Percentiles rank a stretch among this genome's conserved stretches.
Conservation (phyloP, 2,329 filamentous ascomycete genomes). For the Aspergillus felis region DNA sequence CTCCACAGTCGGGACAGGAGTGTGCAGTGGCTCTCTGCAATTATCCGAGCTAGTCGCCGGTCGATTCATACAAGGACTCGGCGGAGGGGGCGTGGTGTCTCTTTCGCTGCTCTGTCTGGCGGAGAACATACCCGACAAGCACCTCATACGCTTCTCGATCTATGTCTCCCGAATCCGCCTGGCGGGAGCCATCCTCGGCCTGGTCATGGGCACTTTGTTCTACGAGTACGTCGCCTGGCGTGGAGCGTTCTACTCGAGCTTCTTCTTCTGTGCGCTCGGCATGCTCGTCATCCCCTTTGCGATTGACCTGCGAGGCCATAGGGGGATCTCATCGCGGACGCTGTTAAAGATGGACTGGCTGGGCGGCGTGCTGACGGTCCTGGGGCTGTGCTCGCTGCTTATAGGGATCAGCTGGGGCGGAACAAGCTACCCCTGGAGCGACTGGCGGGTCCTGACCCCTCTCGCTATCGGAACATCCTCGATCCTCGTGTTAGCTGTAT, state of each 20-base stretch:
- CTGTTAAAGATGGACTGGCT: conserved; percentile 39
- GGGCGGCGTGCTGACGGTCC: conserved; percentile 38
- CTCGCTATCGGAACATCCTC: conserved; percentile 32
- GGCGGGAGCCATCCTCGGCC: conserved; percentile 27
- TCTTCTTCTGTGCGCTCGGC: conserved; percentile 27
- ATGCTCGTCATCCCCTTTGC: conserved; percentile 29
- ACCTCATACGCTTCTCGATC: conserved; percentile 30
- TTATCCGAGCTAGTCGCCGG: conserved; percentile 41
- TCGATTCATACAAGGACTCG: conserved; percentile 44
- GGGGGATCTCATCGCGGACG: conserved; percentile 18
- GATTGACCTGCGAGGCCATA: conserved; percentile 24
- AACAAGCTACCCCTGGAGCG: conserved; percentile 35
- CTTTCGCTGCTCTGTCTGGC: conserved; percentile 42
- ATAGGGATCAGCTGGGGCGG: conserved; percentile 45
- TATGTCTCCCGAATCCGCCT: conserved; percentile 31
- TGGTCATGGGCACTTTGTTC: conserved; percentile 25
- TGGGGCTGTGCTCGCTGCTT: conserved; percentile 36
- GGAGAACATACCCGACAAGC: conserved; percentile 36
- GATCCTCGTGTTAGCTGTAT: conserved; percentile 31
- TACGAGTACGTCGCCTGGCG: conserved; percentile 21
- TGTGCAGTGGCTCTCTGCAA: conserved; percentile 39
- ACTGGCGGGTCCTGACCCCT: conserved; percentile 38
- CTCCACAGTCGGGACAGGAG: conserved; percentile 45
- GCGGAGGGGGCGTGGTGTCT: conserved; percentile 43
- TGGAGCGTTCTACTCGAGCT: conserved; percentile 31